Percentiles rank a stretch among this genome's conserved stretches.
phyloP scores from a whole-genome alignment of 805 yeast genomes.

The Kuraishia borneana region DNA sequence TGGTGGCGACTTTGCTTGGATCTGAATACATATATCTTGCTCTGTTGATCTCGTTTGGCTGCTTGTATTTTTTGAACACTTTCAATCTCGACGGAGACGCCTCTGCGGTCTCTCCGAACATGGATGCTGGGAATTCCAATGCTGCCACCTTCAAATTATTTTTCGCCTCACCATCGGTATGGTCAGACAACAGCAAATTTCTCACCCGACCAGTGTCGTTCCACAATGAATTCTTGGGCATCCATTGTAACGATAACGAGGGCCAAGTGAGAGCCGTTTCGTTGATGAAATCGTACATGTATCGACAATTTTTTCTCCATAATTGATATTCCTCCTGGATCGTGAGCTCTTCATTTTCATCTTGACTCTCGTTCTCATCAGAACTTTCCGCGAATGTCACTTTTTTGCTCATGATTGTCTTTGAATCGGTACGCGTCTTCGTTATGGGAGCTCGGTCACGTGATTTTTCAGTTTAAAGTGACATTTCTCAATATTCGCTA shows the following conservation, averaged over 20 bases:
- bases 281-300: constrained; percentile 73
- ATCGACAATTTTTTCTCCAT: constrained; percentile 74
- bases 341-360: constrained; percentile 20
- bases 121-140: constrained; percentile 42
- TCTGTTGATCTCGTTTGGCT: constrained; percentile 58
- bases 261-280: constrained; percentile 82
- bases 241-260: constrained; percentile 68
- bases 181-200: constrained; percentile 56
- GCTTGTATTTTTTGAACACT: constrained; percentile 48
- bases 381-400: too few species aligned
- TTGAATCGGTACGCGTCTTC: too few species aligned
- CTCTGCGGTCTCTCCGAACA: constrained; percentile 17
- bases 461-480: too few species aligned
- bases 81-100: constrained; percentile 31
- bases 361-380: too few species aligned
- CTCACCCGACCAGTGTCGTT: constrained; percentile 22
- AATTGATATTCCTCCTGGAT: constrained; percentile 60
- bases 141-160: constrained; percentile 58
- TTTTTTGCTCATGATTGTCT: too few species aligned
- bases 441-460: too few species aligned
- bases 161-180: constrained; percentile 58
- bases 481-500: too few species aligned
- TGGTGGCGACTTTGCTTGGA: constrained; percentile 45
- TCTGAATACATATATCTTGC: constrained; percentile 52
- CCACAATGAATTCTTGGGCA: constrained; percentile 30